Base-by-base conservation (phyloP, 2,329 filamentous ascomycete genomes). In the Penicillium nordicum region DNA sequence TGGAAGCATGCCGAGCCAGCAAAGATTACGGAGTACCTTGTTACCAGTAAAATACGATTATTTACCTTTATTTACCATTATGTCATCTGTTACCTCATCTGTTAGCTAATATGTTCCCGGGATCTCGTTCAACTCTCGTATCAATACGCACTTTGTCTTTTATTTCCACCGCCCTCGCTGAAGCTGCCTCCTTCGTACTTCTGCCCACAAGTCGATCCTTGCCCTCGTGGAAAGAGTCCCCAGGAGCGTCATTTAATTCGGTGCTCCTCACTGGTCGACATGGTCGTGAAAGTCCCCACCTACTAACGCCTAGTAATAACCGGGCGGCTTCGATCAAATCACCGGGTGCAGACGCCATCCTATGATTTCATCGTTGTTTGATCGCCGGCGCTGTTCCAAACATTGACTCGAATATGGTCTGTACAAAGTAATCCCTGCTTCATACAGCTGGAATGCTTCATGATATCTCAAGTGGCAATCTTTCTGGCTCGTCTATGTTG, bases 171-270 rank as follows among this genome's bases (percentile, higher is more conserved):
- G 3, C 36, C 41, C 59, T 64, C 63, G 63, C 62, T 12, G 58
- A 55, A 64, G 62, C 62, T 64, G 59, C 63, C 61, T 55, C 48
- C 55, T 62, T 61, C 40, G 58, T 59, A 56, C 56, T 53, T 57
- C 37, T 57, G 38, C 34, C 56, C 54, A 57, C 44, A 54, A 54
- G 62, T 59, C 58, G 62, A 64, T 64, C 60, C 25, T 55, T 61
- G 34, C 60, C 48, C 44, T 61, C 58, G 55, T 62, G 60, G 58
- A 60, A 54, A 47, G 40, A n/a, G 48, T 58, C 48, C 57, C 60
- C 60, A 61, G 47, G 59, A 56, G 62, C 62, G 63, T 53, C 63
- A 66, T 66, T 66, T 64, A 62, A 63, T 66, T 66, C 50, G 41
- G 46, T 42, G 25, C 45, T 29, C n/a, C 18, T 59, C 5, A 66